These are phyloP conservation scores for Cladosporium cucumerinum DNA, from an alignment of 2,329 filamentous ascomycete genomes.

Conservation along the genomic window DNA sequence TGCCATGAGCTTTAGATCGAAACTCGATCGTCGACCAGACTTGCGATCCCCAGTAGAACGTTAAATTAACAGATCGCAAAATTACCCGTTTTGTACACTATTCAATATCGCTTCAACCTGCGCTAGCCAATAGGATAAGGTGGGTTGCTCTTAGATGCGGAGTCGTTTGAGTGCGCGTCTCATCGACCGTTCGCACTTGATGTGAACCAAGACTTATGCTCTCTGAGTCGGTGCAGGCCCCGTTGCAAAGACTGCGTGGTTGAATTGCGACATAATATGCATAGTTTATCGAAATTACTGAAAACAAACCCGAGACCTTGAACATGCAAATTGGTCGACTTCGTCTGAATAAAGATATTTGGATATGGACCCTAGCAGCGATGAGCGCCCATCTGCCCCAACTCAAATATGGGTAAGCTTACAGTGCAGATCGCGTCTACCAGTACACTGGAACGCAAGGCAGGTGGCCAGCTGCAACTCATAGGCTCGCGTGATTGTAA, in stretches of 20 bases:
- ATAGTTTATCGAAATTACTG: not conserved
- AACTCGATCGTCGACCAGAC: not conserved
- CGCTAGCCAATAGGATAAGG: not conserved
- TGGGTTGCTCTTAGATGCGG: not conserved
- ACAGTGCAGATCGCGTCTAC: not conserved
- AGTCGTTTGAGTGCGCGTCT: not conserved
- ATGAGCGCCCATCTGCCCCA: not conserved
- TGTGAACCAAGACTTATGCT: not conserved
- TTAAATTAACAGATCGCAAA: conserved; percentile 1
- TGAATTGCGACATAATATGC: not conserved
- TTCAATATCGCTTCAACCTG: not conserved
- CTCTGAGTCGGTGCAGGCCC: not conserved
- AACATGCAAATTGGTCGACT: not conserved
- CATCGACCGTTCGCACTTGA: not conserved
- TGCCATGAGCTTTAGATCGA: conserved; percentile 4
- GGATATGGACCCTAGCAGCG: not conserved
- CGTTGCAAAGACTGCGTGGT: not conserved
- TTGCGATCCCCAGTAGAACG: not conserved
- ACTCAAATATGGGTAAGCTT: not conserved
- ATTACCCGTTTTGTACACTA: not conserved
- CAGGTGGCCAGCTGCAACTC: not conserved
- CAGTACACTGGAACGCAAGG: not conserved
- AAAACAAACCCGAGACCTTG: not conserved
- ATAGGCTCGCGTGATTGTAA: not conserved
- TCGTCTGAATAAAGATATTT: not conserved